Evolutionary conservation across 495 filamentous ascomycete genomes (phyloP), one percentile per base, ranked within the genome.

Genomic region (Cercophora newfieldiana): DNA sequence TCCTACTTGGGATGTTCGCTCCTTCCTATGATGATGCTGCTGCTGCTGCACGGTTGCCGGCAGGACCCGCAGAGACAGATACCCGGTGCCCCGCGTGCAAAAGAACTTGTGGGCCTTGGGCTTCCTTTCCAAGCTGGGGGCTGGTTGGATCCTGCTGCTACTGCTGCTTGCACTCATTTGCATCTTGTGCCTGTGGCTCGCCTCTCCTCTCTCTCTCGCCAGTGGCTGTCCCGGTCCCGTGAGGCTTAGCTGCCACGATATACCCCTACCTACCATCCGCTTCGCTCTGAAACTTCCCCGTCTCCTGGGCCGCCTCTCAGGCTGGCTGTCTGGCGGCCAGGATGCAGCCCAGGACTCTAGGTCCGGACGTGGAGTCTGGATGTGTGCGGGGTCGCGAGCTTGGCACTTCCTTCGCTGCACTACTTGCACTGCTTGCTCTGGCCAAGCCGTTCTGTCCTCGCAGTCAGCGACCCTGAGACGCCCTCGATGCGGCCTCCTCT

Each of bases 1-100:
- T 60, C 33, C 10, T 47, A 19, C 31, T 19, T n/a, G 54, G 58
- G 33, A 7, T 30, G 24, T 29, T 59, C 22, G 29, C 33, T 60
- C 26, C 58, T 55, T 55, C 26, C 26, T 55, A n/a, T n/a, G n/a
- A n/a, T 58, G 55, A 18, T 53, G 10, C 49, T 19, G 49, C 22
- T 7, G 49, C 22, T 8, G 49, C 18, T 33, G 58, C 58, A 58
- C 29, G 58, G 58, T 44, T 22, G 58, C 58, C 58, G 58, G 58
- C 58, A 60, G 58, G 58, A 60, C 58, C 58, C 58, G 58, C 58
- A 60, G n/a, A 3, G 25, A 7, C 24, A 33, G 58, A 60, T 60
- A 60, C 58, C 58, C 58, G 58, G 58, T 60, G 58, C 31, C 58
- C 58, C 33, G 58, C 58, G 22, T 58, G 54, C 22, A 26, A 57